Evolutionary conservation across 441 rosid species (phyloP), one percentile per base, ranked within the genome.

Genomic region (Omphalea diandra): DNA sequence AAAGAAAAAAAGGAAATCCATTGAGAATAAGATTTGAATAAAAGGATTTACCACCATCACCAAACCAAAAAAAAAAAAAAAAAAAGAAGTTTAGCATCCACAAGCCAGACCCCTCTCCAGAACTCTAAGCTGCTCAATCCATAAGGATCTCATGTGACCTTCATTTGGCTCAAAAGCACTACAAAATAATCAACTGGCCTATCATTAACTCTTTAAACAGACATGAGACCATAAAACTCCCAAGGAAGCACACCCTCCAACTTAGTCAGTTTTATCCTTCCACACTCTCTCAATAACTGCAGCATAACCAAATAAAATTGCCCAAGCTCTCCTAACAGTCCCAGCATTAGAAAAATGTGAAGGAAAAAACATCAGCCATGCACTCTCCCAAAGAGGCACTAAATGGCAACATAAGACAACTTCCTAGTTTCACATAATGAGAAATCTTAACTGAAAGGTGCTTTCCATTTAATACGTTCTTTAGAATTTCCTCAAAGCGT

Each of bases 111-210:
- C 40, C 35, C 33, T 17, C 3, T 43, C 36, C n/a, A 40, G 31
- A 64, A 18, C 36, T 17, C 54, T 60, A 35, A 60, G 46, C 43
- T n/a, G 64, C 20, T 20, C 64, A n/a, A 35, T 32, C 38, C 62
- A 57, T 33, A 4, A 54, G 27, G 33, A 58, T 43, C 44, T 63
- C 29, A 31, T 3, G 27, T 9, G 35, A 32, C 56, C 40, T 46
- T 47, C 56, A 65, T 18, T 46, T 29, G 41, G 36, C 27, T 1
- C 26, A 31, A 24, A 24, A 5, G n/a, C 4, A 41, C 52, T 40
- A 10, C 11, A 59, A 58, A 36, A 38, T 6, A 40, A 20, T 11
- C 29, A 6, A n/a, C 2, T 11, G n/a, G n/a, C n/a, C 43, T 5
- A 22, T 50, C 10, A 50, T 20, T 8, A 50, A 27, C 27, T 50